A percentile compares a stretch with the other conserved stretches of the same genome.
phyloP scores from a whole-genome alignment of 768 basidiomycete species.

The Suillus americanus region DNA sequence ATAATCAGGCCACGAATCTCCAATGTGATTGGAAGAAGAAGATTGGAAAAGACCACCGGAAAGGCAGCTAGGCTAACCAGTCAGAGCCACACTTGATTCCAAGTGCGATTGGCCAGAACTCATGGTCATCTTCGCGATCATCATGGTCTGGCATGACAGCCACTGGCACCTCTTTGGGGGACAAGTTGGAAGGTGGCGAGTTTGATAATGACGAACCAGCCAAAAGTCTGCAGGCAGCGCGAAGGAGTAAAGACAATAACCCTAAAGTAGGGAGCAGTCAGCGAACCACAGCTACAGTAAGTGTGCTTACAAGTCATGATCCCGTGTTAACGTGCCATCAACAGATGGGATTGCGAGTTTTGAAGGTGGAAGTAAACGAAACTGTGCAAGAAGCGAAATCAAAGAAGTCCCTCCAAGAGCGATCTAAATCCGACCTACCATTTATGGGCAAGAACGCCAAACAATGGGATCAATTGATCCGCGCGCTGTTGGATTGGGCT shows the following conservation, averaged over 20 bases:
- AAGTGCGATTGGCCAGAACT: background rate
- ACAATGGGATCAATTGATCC: constrained; percentile 4
- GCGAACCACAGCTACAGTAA: background rate
- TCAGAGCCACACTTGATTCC: background rate
- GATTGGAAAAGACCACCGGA: background rate
- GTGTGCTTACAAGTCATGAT: background rate
- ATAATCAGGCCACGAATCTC: background rate
- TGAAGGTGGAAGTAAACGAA: background rate
- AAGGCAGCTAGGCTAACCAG: background rate
- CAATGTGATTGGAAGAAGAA: background rate
- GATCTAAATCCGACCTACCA: constrained; percentile 1
- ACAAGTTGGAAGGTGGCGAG: background rate
- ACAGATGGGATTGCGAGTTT: background rate
- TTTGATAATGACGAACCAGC: background rate
- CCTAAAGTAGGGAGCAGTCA: background rate
- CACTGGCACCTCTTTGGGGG: background rate
- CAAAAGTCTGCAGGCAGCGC: background rate
- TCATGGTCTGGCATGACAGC: background rate
- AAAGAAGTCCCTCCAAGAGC: background rate
- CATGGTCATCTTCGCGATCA: background rate
- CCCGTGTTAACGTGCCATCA: background rate
- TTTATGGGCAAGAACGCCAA: background rate
- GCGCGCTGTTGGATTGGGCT: constrained; percentile 6
- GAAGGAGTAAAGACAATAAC: background rate
- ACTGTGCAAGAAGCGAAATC: background rate